Base-by-base conservation (phyloP, 2,329 filamentous ascomycete genomes). In the Penicillium occitanis region DNA sequence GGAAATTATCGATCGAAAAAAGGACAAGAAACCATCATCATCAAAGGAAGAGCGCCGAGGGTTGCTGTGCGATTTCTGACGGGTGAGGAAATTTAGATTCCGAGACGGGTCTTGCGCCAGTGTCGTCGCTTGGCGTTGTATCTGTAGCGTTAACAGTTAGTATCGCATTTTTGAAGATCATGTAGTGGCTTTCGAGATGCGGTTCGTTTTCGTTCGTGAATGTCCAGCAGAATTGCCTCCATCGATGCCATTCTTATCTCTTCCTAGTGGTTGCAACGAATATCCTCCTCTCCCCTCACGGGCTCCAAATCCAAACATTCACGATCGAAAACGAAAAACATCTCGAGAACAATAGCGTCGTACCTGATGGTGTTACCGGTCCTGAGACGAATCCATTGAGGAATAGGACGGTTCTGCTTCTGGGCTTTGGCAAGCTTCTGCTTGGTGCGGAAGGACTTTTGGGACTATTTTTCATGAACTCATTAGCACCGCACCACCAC, bases 381-480 rank as follows among this genome's bases (percentile, higher is more conserved):
- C 83, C 94, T 91, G 80, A 99, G 90, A 82, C 95, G 91, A 83
- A 99, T 98, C 95, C 95, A 99, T 88, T 99, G 95, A 74, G 95
- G 95, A 83, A 99, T 97, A 77, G 95, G 95, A 83, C 95, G 91
- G 91, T 99, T 99, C 88, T 98, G 94, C 90, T 97, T 98, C 89
- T 98, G 94, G 82, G 95, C 95, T 89, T 94, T 97, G 82, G 95
- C 95, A 87, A 99, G 93, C 95, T 99, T 99, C 86, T 96, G 91
- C 93, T 99, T 99, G 86, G 93, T 97, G 84, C 93, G 91, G 93
- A 99, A 99, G 82, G 93, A 92, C 91, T 99, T 99, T 88, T 99
- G 93, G 90, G 91, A 19, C 19, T 19, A 1, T 19, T 19, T 19
- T 19, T 19, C 19, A 19, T 19, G 19, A 19, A 19, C 19, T 19